Evolutionary conservation across 1,284 basidiomycete genomes (phyloP).

Genomic region (Cutaneotrichosporon mucoides): DNA sequence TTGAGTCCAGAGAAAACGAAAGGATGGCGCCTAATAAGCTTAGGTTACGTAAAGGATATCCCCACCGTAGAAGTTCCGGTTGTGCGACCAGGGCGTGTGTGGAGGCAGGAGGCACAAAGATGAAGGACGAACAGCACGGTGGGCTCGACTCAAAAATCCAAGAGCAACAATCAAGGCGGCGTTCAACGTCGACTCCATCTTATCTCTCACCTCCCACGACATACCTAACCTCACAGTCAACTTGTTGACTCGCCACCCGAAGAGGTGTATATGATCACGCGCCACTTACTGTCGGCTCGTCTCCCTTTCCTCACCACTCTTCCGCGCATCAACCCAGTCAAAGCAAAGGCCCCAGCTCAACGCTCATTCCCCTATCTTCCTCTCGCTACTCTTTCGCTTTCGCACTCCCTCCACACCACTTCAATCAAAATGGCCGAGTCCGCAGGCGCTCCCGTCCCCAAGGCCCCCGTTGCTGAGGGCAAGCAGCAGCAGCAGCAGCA

Average conservation of each 20-base stretch:
- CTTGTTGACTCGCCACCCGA: constrained; percentile 9
- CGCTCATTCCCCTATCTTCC: constrained; percentile 1
- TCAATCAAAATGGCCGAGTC: constrained; percentile 6
- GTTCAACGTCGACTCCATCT: too few species aligned
- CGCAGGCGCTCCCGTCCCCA: constrained; percentile 12
- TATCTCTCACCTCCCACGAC: too few species aligned
- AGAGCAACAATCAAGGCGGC: too few species aligned
- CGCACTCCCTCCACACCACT: constrained; percentile 11
- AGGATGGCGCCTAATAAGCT: too few species aligned
- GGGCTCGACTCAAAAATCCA: too few species aligned
- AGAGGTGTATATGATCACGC: constrained; percentile 16
- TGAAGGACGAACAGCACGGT: too few species aligned
- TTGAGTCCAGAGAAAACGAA: too few species aligned
- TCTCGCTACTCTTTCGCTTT: neutral
- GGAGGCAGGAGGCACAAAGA: neutral
- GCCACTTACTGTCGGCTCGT: constrained; percentile 1
- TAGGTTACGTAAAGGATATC: too few species aligned
- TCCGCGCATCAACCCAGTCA: neutral
- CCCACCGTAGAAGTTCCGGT: too few species aligned
- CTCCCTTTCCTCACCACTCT: neutral
- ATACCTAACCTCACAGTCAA: too few species aligned
- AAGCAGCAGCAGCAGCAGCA: constrained; percentile 2
- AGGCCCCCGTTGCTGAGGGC: constrained; percentile 7
- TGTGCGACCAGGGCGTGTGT: too few species aligned
- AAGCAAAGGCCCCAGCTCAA: neutral